Conservation (phyloP, 257 asterid genomes). For the Lavandula angustifolia region DNA sequence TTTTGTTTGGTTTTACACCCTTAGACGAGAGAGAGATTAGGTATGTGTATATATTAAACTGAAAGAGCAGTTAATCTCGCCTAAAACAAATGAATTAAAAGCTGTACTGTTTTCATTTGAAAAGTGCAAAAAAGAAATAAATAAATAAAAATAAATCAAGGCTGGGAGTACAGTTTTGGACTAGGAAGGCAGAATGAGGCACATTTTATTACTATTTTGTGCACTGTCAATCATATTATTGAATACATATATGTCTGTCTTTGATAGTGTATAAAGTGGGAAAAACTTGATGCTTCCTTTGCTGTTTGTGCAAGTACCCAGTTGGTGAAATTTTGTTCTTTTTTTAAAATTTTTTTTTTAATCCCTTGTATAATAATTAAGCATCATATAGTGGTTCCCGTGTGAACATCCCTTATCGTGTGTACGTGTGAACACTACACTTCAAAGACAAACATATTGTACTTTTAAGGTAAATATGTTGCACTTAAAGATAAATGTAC, state of each 20-base stretch:
- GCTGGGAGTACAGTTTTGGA: neutral
- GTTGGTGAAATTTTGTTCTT: conserved; percentile 49
- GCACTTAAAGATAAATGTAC: no score
- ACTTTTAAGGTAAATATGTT: no score
- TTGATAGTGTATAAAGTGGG: conserved; percentile 31
- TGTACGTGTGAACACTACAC: no score
- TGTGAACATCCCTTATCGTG: no score
- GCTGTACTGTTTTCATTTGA: neutral
- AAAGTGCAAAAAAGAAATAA: neutral
- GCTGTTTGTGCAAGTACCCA: conserved; percentile 57
- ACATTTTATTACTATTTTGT: conserved; percentile 28
- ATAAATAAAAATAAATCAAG: no score
- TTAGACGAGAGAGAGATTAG: conserved; percentile 40
- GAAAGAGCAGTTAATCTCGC: no score
- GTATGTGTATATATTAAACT: conserved; percentile 46
- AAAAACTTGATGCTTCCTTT: conserved; percentile 47
- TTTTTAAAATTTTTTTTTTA: conserved; percentile 12
- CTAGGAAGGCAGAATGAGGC: conserved; percentile 5
- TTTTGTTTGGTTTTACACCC: no score
- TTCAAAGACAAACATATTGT: no score
- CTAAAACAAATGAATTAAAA: no score
- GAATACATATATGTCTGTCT: conserved; percentile 34
- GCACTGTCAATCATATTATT: conserved; percentile 34
- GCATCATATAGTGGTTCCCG: no score
- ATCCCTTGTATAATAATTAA: no score